These are phyloP conservation scores for Aspergillus cavernicola DNA, from an alignment of 495 filamentous ascomycete genomes.

Conservation along the genomic window DNA sequence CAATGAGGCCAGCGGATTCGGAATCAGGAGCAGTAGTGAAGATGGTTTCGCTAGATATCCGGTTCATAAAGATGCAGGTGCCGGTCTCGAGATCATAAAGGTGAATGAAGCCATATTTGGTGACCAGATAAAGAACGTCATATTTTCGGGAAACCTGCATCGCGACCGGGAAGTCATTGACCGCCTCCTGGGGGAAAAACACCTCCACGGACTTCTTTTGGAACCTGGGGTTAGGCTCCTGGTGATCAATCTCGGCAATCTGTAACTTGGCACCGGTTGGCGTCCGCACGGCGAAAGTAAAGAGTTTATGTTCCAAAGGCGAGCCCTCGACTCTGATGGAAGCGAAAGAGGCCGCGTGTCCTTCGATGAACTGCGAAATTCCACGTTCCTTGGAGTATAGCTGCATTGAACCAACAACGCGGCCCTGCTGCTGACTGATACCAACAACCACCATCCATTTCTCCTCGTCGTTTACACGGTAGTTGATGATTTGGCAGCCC, in stretches of 20 bases:
- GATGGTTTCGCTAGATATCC: slow-evolving; percentile 98
- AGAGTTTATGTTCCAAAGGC: slow-evolving; percentile 85
- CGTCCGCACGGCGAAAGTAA: slow-evolving; percentile 91
- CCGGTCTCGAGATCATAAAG: slow-evolving; percentile 96
- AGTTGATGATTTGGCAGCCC: slow-evolving; percentile 99
- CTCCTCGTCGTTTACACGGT: slow-evolving; percentile 89
- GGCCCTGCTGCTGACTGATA: slow-evolving; percentile 87
- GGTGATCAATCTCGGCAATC: slow-evolving; percentile 95
- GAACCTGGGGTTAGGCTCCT: slow-evolving; percentile 80
- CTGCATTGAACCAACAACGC: slow-evolving; percentile 94
- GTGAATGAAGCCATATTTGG: slow-evolving; percentile 99
- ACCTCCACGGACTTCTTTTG: slow-evolving; percentile 95
- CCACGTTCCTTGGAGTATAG: slow-evolving; percentile 92
- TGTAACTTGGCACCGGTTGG: slow-evolving; percentile 90
- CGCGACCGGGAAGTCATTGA: slow-evolving; percentile 95
- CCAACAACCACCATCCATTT: slow-evolving; percentile 99
- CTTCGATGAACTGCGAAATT: slow-evolving; percentile 97
- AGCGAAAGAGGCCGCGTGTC: slow-evolving; percentile 94
- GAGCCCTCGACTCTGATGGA: slow-evolving; percentile 84
- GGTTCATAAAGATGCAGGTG: slow-evolving; percentile 99
- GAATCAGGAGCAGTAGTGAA: slow-evolving; percentile 86
- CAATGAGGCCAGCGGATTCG: slow-evolving; percentile 84
- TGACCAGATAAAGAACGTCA: slow-evolving; percentile 93
- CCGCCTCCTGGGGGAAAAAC: slow-evolving; percentile 92
- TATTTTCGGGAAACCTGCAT: slow-evolving; percentile 97